phyloP scores from a whole-genome alignment of 192 early-diverging fungal species.

The Coemansia sp. region DNA sequence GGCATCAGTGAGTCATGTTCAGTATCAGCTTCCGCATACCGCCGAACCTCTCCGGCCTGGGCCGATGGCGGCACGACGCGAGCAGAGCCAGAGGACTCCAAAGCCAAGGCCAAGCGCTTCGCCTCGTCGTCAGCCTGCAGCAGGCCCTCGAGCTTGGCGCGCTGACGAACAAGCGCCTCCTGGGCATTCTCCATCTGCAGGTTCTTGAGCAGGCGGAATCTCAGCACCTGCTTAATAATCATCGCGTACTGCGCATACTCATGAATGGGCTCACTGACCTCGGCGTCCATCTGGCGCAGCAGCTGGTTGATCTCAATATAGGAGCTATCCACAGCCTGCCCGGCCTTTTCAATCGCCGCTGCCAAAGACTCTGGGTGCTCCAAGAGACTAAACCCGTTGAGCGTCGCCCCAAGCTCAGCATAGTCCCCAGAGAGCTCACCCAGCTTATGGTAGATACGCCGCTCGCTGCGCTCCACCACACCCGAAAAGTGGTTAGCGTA shows the following conservation, averaged over 20 bases:
- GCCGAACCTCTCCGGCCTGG: background rate
- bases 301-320: constrained; percentile 75
- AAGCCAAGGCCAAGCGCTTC: constrained; percentile 68
- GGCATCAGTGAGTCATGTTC: background rate
- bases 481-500: constrained; percentile 81
- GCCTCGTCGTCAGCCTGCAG: constrained; percentile 73
- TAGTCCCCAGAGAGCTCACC: constrained; percentile 78
- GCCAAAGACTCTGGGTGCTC: constrained; percentile 71
- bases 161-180: constrained; percentile 75
- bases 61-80: background rate
- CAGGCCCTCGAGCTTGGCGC: constrained; percentile 61
- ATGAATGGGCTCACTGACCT: constrained; percentile 81
- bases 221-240: constrained; percentile 85
- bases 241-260: constrained; percentile 89
- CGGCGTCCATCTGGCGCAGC: constrained; percentile 71
- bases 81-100: constrained; percentile 41
- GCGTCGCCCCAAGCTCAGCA: constrained; percentile 86
- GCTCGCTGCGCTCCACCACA: constrained; percentile 72
- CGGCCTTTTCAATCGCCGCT: constrained; percentile 87
- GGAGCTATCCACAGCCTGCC: constrained; percentile 88
- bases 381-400: constrained; percentile 94
- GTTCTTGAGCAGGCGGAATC: constrained; percentile 84
- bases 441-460: constrained; percentile 70
- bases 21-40: background rate
- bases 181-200: constrained; percentile 79